phyloP scores from a whole-genome alignment of 169 alveolate species.

The Cryptosporidium felis region DNA sequence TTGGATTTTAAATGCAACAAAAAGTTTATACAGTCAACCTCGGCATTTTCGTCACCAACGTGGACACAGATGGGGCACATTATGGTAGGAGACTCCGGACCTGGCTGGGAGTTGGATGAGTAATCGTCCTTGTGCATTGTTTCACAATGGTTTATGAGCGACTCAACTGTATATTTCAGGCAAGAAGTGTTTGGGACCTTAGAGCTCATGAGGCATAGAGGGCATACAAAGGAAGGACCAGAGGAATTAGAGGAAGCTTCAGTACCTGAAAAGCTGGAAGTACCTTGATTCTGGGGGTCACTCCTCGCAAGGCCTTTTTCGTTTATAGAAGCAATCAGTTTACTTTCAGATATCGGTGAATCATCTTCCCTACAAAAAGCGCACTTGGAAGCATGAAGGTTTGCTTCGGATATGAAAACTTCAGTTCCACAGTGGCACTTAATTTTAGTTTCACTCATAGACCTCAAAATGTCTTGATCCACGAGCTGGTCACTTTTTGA shows the following conservation, averaged over 20 bases:
- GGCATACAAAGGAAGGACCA: constrained; percentile 66
- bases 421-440: constrained; percentile 57
- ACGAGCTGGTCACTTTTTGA: constrained; percentile 65
- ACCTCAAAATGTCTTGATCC: constrained; percentile 22
- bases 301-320: not conserved
- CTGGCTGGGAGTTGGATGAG: not conserved
- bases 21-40: constrained; percentile 28
- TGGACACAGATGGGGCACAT: constrained; percentile 71
- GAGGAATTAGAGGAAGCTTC: not conserved
- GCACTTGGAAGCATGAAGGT: constrained; percentile 41
- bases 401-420: constrained; percentile 21
- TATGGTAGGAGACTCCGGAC: not conserved
- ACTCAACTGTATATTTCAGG: constrained; percentile 34
- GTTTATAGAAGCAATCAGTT: constrained; percentile 17
- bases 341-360: not conserved
- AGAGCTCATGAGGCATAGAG: constrained; percentile 48
- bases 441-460: constrained; percentile 25
- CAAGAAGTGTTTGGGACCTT: constrained; percentile 20
- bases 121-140: constrained; percentile 28
- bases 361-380: constrained; percentile 38
- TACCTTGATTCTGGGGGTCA: not conserved
- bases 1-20: constrained; percentile 30
- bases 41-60: constrained; percentile 67
- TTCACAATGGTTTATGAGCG: constrained; percentile 50
- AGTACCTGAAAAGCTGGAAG: not conserved